These are phyloP conservation scores for Halenospora varia DNA, from an alignment of 495 filamentous ascomycete species.

Conservation along the genomic window DNA sequence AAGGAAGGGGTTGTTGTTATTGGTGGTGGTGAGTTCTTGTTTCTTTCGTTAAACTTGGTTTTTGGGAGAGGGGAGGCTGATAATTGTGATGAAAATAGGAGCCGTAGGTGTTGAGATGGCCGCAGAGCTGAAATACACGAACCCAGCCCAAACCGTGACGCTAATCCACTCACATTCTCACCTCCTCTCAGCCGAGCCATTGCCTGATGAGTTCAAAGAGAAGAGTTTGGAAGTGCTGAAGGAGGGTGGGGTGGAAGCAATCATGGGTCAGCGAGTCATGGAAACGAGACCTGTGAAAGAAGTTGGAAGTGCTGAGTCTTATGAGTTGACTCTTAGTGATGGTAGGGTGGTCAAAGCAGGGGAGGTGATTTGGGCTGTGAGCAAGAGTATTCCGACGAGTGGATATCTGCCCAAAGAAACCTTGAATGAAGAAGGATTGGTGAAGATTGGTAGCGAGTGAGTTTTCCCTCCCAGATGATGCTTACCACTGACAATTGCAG, in stretches of 20 bases:
- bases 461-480: conserved; percentile 8
- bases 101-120: conserved; percentile 73
- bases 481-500: neutral
- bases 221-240: conserved; percentile 43
- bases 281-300: conserved; percentile 28
- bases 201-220: conserved; percentile 62
- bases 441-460: conserved; percentile 47
- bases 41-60: no score
- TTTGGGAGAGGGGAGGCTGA: no score
- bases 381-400: conserved; percentile 48
- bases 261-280: conserved; percentile 45
- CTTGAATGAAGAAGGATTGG: conserved; percentile 44
- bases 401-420: conserved; percentile 44
- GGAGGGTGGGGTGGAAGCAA: conserved; percentile 52
- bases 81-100: no score
- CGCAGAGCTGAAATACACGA: conserved; percentile 55
- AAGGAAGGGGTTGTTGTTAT: conserved; percentile 54
- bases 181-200: conserved; percentile 61
- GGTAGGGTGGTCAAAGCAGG: conserved; percentile 48
- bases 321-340: conserved; percentile 49
- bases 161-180: conserved; percentile 62
- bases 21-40: conserved; percentile 39
- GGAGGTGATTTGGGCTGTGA: conserved; percentile 57
- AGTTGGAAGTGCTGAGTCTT: no score
- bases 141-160: conserved; percentile 55